These are phyloP conservation scores for Pelargonium myrrhifolium DNA, from an alignment of 441 rosid genomes.

Conservation along the genomic window DNA sequence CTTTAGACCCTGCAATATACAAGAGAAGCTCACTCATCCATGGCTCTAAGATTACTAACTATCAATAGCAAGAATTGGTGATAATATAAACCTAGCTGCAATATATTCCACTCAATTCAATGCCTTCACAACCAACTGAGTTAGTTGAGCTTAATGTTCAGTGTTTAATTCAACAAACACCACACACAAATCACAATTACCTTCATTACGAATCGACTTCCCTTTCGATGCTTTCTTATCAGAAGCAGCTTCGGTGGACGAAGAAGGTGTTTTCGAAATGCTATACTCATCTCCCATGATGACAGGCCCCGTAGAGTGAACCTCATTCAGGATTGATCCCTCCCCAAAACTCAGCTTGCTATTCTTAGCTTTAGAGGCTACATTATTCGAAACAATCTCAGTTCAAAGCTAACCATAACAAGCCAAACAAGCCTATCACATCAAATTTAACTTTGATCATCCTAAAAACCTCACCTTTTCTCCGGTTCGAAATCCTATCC, in stretches of 20 bases:
- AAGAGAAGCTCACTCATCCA: background rate
- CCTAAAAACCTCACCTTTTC: constrained; percentile 27
- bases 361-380: constrained; percentile 38
- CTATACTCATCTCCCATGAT: constrained; percentile 49
- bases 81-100: no score
- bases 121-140: no score
- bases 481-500: constrained; percentile 22
- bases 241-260: constrained; percentile 25
- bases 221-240: constrained; percentile 20
- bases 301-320: constrained; percentile 57
- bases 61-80: no score
- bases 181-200: background rate
- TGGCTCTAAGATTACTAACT: background rate
- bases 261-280: constrained; percentile 46
- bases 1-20: background rate
- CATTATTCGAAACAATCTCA: constrained; percentile 16
- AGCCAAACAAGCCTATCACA: no score
- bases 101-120: no score
- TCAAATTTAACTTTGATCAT: no score
- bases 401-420: background rate
- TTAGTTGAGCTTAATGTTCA: no score
- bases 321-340: constrained; percentile 34
- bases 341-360: constrained; percentile 26
- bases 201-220: constrained; percentile 22
- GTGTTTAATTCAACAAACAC: no score